Percentiles rank a stretch among this genome's conserved stretches.
Evolutionary conservation across 495 filamentous ascomycete genomes (phyloP).

Genomic region (Pseudotulostoma volvatum): DNA sequence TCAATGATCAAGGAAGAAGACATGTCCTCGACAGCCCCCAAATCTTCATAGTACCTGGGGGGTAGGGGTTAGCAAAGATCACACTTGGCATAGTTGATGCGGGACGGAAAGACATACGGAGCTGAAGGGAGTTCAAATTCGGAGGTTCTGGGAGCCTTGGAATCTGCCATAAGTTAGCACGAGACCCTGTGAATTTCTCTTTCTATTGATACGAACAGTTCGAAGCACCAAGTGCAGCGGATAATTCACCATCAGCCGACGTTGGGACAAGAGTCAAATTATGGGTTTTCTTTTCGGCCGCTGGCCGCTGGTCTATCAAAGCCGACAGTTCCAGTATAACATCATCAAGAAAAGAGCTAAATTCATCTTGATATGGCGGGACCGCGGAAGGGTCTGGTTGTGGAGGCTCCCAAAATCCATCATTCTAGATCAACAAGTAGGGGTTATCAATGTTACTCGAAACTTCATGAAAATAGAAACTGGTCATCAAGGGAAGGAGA

Average conservation of each 20-base stretch:
- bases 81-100: background rate
- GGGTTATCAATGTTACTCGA: no score
- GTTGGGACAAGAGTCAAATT: slow-evolving; percentile 16
- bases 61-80: slow-evolving; percentile 4
- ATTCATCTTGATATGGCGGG: slow-evolving; percentile 27
- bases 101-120: slow-evolving; percentile 16
- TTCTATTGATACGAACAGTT: slow-evolving; percentile 28
- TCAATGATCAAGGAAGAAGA: slow-evolving; percentile 19
- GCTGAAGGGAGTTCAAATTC: slow-evolving; percentile 23
- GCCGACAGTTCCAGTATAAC: slow-evolving; percentile 32
- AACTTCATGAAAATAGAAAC: background rate
- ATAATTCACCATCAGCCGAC: slow-evolving; percentile 22
- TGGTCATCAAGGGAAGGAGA: background rate
- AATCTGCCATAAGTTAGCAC: slow-evolving; percentile 13
- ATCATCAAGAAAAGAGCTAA: slow-evolving; percentile 38
- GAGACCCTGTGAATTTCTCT: background rate
- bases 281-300: slow-evolving; percentile 26
- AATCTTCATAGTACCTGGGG: slow-evolving; percentile 26
- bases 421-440: slow-evolving; percentile 10
- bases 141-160: slow-evolving; percentile 11
- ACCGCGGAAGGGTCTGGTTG: slow-evolving; percentile 17
- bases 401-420: slow-evolving; percentile 32
- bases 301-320: slow-evolving; percentile 29
- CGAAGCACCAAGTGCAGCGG: slow-evolving; percentile 29
- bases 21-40: slow-evolving; percentile 31